Evolutionary conservation across 2,329 filamentous ascomycete species (phyloP).

Genomic region (Calonectria pteridis): DNA sequence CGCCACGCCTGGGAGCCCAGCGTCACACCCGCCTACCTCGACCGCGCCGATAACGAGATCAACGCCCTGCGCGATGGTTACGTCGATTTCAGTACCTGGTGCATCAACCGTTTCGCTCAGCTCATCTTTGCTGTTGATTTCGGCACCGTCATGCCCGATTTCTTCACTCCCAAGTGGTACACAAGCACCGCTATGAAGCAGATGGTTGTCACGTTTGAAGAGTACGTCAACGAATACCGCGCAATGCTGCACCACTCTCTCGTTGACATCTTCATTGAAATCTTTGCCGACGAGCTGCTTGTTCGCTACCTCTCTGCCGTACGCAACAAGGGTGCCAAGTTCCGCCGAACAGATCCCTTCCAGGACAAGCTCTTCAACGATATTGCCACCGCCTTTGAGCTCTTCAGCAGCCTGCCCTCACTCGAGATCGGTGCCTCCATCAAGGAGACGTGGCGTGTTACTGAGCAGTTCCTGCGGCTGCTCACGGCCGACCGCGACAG

Average conservation of each 20-base stretch:
- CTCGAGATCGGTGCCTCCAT: slow-evolving; percentile 78
- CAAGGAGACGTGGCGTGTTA: slow-evolving; percentile 92
- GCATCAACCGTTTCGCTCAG: slow-evolving; percentile 86
- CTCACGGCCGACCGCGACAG: slow-evolving; percentile 81
- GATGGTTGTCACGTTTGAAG: slow-evolving; percentile 94
- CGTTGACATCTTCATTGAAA: slow-evolving; percentile 91
- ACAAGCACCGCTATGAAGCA: slow-evolving; percentile 87
- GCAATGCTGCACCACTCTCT: slow-evolving; percentile 87
- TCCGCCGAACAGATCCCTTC: slow-evolving; percentile 88
- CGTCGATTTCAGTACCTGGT: slow-evolving; percentile 94
- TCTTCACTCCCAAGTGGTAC: slow-evolving; percentile 96
- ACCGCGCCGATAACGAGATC: slow-evolving; percentile 79
- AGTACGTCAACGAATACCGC: slow-evolving; percentile 92
- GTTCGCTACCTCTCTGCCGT: slow-evolving; percentile 86
- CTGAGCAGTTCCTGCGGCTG: slow-evolving; percentile 84
- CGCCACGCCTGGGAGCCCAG: slow-evolving; percentile 84
- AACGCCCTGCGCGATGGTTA: slow-evolving; percentile 87
- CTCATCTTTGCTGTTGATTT: slow-evolving; percentile 95
- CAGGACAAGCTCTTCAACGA: slow-evolving; percentile 95
- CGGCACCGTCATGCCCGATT: slow-evolving; percentile 82
- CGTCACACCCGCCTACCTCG: slow-evolving; percentile 84
- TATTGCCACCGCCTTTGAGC: slow-evolving; percentile 88
- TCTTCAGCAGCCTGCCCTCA: slow-evolving; percentile 81
- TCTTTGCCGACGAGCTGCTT: slow-evolving; percentile 91
- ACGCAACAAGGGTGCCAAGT: slow-evolving; percentile 90